Percentiles rank a stretch among this genome's conserved stretches.
Conservation (phyloP, 179 eudicot genomes). For the Patellifolia procumbens region DNA sequence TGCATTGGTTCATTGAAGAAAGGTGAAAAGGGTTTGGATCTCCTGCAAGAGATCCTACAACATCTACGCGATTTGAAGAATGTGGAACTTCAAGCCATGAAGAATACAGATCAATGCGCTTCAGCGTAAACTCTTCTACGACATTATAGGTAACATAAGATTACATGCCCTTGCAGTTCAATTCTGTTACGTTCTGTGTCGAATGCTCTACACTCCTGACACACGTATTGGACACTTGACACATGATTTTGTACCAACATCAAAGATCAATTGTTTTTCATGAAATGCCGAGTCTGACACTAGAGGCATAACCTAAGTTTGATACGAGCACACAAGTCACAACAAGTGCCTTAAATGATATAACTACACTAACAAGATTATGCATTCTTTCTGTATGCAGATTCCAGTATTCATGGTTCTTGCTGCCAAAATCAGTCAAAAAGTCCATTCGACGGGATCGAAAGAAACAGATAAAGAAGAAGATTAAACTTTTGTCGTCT, state of each 20-base stretch:
- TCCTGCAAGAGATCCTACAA: constrained; percentile 50
- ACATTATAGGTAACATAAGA: constrained; percentile 18
- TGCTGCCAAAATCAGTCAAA: constrained; percentile 12
- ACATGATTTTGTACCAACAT: not conserved
- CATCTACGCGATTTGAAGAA: constrained; percentile 53
- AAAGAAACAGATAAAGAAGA: constrained; percentile 16
- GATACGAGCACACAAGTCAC: not conserved
- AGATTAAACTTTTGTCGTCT: constrained; percentile 23
- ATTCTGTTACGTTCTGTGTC: not conserved
- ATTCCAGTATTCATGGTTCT: constrained; percentile 24
- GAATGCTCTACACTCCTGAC: no score
- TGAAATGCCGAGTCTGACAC: not conserved
- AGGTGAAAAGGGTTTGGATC: constrained; percentile 50
- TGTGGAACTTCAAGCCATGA: constrained; percentile 69
- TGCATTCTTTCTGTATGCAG: constrained; percentile 27
- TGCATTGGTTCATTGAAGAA: constrained; percentile 50
- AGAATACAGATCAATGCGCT: constrained; percentile 33
- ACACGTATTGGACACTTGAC: not conserved
- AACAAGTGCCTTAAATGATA: not conserved
- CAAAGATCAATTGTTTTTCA: no score
- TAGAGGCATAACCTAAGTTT: not conserved
- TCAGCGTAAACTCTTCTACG: constrained; percentile 26
- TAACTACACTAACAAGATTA: not conserved
- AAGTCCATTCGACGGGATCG: constrained; percentile 18
- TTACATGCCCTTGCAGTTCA: constrained; percentile 4